A percentile compares a stretch with the other conserved stretches of the same genome.
phyloP scores from a whole-genome alignment of 768 basidiomycete species.

The Coprinopsis sp. region DNA sequence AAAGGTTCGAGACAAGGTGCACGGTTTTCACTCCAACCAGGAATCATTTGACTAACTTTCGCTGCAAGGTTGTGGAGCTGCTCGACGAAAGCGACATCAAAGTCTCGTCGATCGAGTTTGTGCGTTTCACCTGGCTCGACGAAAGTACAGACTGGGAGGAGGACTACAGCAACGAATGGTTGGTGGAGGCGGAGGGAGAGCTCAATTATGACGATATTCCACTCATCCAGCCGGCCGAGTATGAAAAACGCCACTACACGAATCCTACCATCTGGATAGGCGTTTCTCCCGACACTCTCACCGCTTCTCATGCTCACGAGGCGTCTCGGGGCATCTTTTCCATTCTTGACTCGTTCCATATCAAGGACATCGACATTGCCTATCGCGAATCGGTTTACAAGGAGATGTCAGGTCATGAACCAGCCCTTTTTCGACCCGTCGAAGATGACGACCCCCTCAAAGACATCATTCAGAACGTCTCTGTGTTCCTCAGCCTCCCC shows the following conservation, averaged over 20 bases:
- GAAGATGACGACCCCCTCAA: slow-evolving; percentile 25
- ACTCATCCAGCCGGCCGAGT: slow-evolving; percentile 20
- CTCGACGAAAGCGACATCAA: slow-evolving; percentile 18
- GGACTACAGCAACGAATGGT: slow-evolving; percentile 2
- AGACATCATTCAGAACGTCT: slow-evolving; percentile 29
- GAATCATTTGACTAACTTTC: slow-evolving; percentile 26
- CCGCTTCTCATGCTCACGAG: slow-evolving; percentile 23
- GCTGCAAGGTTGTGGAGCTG: slow-evolving; percentile 28
- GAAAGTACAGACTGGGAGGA: slow-evolving; percentile 13
- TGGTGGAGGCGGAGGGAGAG: slow-evolving; percentile 15
- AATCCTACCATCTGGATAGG: slow-evolving; percentile 38
- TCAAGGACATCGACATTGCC: slow-evolving; percentile 33
- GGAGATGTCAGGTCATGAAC: slow-evolving; percentile 17
- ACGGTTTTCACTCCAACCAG: slow-evolving; percentile 26
- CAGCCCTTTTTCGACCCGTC: slow-evolving; percentile 27
- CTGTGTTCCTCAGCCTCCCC: slow-evolving; percentile 31
- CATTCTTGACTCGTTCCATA: slow-evolving; percentile 26
- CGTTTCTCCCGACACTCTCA: slow-evolving; percentile 28
- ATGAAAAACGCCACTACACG: slow-evolving; percentile 21
- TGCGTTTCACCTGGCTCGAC: slow-evolving; percentile 26
- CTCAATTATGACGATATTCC: slow-evolving; percentile 17
- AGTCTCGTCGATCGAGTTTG: slow-evolving; percentile 25
- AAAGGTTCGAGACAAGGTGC: slow-evolving; percentile 27
- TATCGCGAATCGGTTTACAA: slow-evolving; percentile 28
- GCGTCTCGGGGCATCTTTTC: slow-evolving; percentile 26